Conservation (phyloP, 768 basidiomycete species). For the Strobilomyces confusus region DNA sequence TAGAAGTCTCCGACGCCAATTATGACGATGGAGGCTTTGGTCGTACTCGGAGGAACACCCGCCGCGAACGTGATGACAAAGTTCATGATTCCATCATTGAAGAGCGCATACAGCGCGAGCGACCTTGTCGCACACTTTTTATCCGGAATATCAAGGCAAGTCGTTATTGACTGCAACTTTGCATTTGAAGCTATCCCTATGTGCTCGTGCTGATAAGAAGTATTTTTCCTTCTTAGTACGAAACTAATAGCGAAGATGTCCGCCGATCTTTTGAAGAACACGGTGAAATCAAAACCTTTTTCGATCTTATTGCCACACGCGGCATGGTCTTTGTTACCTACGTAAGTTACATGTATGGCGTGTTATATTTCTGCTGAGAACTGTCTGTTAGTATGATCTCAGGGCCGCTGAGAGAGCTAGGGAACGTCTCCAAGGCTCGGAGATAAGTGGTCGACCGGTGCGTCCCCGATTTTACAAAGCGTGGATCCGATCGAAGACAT, state of each 20-base stretch:
- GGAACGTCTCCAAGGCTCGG: conserved; percentile 85
- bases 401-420: conserved; percentile 90
- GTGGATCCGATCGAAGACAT: conserved; percentile 5
- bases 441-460: conserved; percentile 86
- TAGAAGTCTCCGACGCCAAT: conserved; percentile 59
- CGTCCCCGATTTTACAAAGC: conserved; percentile 34
- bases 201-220: conserved; percentile 13
- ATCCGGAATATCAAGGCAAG: conserved; percentile 98
- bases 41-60: conserved; percentile 45
- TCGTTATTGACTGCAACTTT: conserved; percentile 22
- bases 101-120: conserved; percentile 89
- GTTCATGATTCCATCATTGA: conserved; percentile 89
- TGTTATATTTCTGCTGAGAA: conserved; percentile 14
- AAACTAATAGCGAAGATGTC: conserved; percentile 83
- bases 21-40: conserved; percentile 53
- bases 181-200: conserved; percentile 1
- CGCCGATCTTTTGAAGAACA: conserved; percentile 85
- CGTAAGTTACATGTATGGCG: conserved; percentile 51
- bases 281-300: conserved; percentile 96
- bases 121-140: conserved; percentile 93
- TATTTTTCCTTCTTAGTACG: conserved; percentile 53
- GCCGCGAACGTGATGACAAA: conserved; percentile 84
- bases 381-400: conserved; percentile 70
- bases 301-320: conserved; percentile 88
- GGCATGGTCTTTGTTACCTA: conserved; percentile 99